Base-by-base conservation (phyloP, 805 yeast genomes). In the Metschnikowia rubicola region DNA sequence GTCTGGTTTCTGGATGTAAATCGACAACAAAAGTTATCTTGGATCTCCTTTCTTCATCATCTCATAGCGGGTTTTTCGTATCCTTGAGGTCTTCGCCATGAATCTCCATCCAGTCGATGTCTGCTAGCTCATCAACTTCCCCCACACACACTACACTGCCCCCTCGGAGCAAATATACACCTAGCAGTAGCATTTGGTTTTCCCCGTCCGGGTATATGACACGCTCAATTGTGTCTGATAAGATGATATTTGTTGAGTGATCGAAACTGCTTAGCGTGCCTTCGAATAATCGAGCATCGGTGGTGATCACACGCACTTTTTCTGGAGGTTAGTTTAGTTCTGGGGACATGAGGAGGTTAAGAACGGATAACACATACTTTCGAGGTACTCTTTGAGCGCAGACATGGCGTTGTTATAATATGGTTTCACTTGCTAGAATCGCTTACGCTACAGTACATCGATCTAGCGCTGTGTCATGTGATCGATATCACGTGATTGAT, bases 61-160 rank as follows among this genome's bases (percentile, higher is more conserved):
- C 26, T 44, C 43, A 69, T 39, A 70, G 58, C 15, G 75, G 69
- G 51, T 71, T 71, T 52, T 70, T 72, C 8, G 77, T 72, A 12
- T 63, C 65, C 48, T 69, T 70, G 39, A 72, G 59, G 30, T 55
- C 55, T 9, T 48, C 46, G 10, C 75, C 75, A 47, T 57, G 43
- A 43, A 64, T 61, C 43, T 50, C 58, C 26, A 54, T 51, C 73
- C 79, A 78, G 49, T 81, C 78, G 11, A 75, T 63, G 19, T 57
- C 78, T 28, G 61, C 53, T 3, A 65, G 71, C 40, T 68, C 75
- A 50, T 80, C 82, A 8, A 80, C 65, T 36, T 69, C 67, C 6
- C 86, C 86, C 19, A 82, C 67, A 47, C 83, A 75, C 2, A 80
- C 81, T 5, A 81, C 76, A 41, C 68, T 72, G 37, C 80, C 84